These are phyloP conservation scores for Geoglossum cookeanum DNA, from an alignment of 2,329 filamentous ascomycete genomes.

Conservation along the genomic window DNA sequence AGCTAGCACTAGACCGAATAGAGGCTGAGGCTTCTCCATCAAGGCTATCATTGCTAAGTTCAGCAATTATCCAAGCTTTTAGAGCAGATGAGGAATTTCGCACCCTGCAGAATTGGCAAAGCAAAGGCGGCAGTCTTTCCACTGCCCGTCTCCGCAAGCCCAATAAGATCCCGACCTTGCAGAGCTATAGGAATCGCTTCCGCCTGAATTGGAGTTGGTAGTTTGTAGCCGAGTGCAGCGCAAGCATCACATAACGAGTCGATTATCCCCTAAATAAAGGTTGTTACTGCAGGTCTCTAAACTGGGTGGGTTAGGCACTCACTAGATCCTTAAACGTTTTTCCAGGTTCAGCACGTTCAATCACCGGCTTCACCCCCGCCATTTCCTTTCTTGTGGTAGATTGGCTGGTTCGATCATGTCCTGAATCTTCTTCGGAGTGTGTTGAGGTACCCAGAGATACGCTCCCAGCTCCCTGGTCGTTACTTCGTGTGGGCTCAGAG, in stretches of 20 bases:
- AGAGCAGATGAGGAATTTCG: neutral
- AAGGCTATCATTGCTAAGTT: constrained; percentile 31
- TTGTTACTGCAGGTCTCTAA: constrained; percentile 7
- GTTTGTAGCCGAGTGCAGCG: constrained; percentile 59
- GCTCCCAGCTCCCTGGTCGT: constrained; percentile 11
- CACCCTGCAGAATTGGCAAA: constrained; percentile 65
- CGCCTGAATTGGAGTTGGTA: constrained; percentile 74
- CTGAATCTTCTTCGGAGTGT: constrained; percentile 5
- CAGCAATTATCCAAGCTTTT: neutral
- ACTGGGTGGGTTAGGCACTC: constrained; percentile 8
- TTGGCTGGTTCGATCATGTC: constrained; percentile 10
- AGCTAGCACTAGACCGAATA: constrained; percentile 79
- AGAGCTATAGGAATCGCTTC: constrained; percentile 70
- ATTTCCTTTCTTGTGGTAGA: constrained; percentile 18
- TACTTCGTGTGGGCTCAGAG: constrained; percentile 9
- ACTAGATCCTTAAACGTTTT: constrained; percentile 51
- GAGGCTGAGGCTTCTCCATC: constrained; percentile 66
- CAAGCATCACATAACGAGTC: constrained; percentile 83
- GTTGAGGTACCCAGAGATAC: constrained; percentile 27
- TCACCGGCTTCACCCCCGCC: constrained; percentile 12
- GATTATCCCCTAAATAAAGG: constrained; percentile 46
- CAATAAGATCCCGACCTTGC: constrained; percentile 70
- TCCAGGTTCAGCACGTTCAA: constrained; percentile 4
- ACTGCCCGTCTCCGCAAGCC: constrained; percentile 82
- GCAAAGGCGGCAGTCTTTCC: constrained; percentile 95